Base-by-base conservation (phyloP, 2,329 filamentous ascomycete species). In the Albifimbria verrucaria region DNA sequence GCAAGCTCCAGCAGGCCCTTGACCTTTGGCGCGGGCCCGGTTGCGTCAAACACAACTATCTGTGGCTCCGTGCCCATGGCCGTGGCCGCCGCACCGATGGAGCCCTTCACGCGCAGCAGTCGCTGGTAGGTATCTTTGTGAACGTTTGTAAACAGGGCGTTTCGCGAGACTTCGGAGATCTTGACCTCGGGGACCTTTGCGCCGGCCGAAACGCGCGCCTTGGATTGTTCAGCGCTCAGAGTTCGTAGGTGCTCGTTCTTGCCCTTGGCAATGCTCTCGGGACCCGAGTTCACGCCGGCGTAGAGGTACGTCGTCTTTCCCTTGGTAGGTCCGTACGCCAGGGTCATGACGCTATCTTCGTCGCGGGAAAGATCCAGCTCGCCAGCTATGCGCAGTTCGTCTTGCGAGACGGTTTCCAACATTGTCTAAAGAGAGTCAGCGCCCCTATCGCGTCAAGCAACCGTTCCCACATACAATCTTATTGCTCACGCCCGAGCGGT, bases 331-430 rank as follows among this genome's bases (percentile, higher is more conserved):
- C 90, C 85, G 50, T 88, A 83, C 42, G 86, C 90, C 48, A 97
- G 78, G 51, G 89, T 92, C 59, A 88, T 91, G 54, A 96, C 90
- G 52, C 89, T 95, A 72, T 97, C 93, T 74, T 97, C 92, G 65
- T 92, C 85, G 61, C 85, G 81, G 56, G 89, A 89, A 48, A 96
- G 83, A 54, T 91, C 85, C 64, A 93, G 78, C 61, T 96, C 89
- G 58, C 86, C 83, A 21, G 80, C 76, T 59, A 87, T 76, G 57
- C 85, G 79, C 48, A 90, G 74, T 47, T 86, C 82, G 52, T 83
- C 77, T 36, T 82, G 85, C 62, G 76, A 76, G 18, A 82, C 84
- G n/a, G 86, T 80, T 67, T 93, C 86, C 57, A 96, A 78, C 15
- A 92, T 76, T 25, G 84, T 86, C 87, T 90, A 61, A 10, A 18